These are phyloP conservation scores for Pinus albicaulis DNA, from an alignment of 75 land plant genomes.

Conservation along the genomic window DNA sequence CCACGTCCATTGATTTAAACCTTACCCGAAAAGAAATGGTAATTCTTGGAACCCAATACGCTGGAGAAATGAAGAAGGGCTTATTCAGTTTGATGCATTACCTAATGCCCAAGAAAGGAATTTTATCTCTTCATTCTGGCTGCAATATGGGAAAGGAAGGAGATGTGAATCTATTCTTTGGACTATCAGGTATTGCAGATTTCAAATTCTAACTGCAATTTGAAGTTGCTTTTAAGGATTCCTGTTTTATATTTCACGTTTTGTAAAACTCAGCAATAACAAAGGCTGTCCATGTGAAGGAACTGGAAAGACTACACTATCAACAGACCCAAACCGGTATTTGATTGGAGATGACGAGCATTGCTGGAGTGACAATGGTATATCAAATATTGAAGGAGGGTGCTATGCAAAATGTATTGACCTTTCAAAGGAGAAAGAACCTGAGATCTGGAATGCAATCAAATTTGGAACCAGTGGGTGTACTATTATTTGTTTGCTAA, in stretches of 20 bases:
- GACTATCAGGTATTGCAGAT: constrained; percentile 39
- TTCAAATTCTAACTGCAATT: neutral
- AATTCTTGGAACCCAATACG: constrained; percentile 49
- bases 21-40: constrained; percentile 48
- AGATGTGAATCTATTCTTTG: constrained; percentile 56
- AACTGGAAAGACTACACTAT: constrained; percentile 52
- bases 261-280: neutral
- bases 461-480: constrained; percentile 39
- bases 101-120: constrained; percentile 49
- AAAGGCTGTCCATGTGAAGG: constrained; percentile 11
- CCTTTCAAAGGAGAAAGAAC: constrained; percentile 40
- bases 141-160: constrained; percentile 59
- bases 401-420: constrained; percentile 52
- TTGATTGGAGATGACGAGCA: constrained; percentile 57
- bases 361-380: constrained; percentile 51
- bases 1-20: constrained; percentile 42
- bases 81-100: constrained; percentile 56
- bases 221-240: neutral
- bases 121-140: constrained; percentile 47
- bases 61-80: constrained; percentile 64
- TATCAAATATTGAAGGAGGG: constrained; percentile 56
- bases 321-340: constrained; percentile 42
- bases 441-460: constrained; percentile 54
- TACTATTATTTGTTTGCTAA: neutral
- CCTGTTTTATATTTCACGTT: neutral